These are phyloP conservation scores for carrot (Daucus carota) DNA, from an alignment of 129 eudicot species.

Conservation along the genomic window DH1_v3.0 NC_030385.2:6964501-6965000, in stretches of 20 bases:
- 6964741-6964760: slow-evolving; percentile 37
- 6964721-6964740: slow-evolving; percentile 16
- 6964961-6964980: too few species aligned
- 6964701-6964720: slow-evolving; percentile 30
- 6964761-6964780: slow-evolving; percentile 91
- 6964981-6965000: too few species aligned
- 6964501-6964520: slow-evolving; percentile 21
- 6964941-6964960: too few species aligned
- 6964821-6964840: slow-evolving; percentile 64
- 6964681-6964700: slow-evolving; percentile 83
- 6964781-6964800: slow-evolving; percentile 81
- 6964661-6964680: slow-evolving; percentile 43
- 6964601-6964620: slow-evolving; percentile 54
- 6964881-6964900: too few species aligned
- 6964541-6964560: slow-evolving; percentile 55
- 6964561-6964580: slow-evolving; percentile 54
- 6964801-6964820: slow-evolving; percentile 64
- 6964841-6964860: not conserved
- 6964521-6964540: slow-evolving; percentile 61
- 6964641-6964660: slow-evolving; percentile 52
- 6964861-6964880: not conserved
- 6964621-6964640: slow-evolving; percentile 37
- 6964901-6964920: too few species aligned
- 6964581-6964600: slow-evolving; percentile 53
- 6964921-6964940: too few species aligned